A percentile compares a stretch with the other conserved stretches of the same genome.
These are phyloP conservation scores for Xerocomellus intermedius DNA, from an alignment of 768 basidiomycete genomes.

Conservation along the genomic window DNA sequence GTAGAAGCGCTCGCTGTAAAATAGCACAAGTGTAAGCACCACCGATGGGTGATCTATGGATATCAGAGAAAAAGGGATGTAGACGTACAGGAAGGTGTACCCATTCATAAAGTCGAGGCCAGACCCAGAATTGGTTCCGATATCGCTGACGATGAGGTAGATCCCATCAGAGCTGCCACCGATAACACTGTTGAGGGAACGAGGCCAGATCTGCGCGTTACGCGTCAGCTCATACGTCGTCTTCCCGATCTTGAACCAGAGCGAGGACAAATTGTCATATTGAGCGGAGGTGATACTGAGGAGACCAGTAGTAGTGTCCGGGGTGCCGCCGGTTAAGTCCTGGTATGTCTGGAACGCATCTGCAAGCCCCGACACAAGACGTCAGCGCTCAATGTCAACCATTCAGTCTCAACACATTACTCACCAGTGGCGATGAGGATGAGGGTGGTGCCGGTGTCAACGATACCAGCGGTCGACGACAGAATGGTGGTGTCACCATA, in stretches of 20 bases:
- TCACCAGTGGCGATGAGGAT: slow-evolving; percentile 23
- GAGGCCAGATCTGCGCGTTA: slow-evolving; percentile 37
- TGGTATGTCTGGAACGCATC: slow-evolving; percentile 26
- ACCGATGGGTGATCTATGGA: not conserved
- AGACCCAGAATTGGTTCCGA: slow-evolving; percentile 8
- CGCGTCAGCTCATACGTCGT: slow-evolving; percentile 11
- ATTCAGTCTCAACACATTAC: not conserved
- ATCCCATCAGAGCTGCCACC: slow-evolving; percentile 26
- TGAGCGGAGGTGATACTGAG: slow-evolving; percentile 26
- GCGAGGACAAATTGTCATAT: slow-evolving; percentile 20
- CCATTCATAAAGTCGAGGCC: slow-evolving; percentile 23
- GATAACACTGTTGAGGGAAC: slow-evolving; percentile 26
- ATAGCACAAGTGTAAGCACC: not conserved
- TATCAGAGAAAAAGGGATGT: not conserved
- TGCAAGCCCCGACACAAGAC: not conserved
- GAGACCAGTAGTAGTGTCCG: slow-evolving; percentile 29
- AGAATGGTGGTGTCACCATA: slow-evolving; percentile 27
- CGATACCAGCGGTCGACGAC: slow-evolving; percentile 29
- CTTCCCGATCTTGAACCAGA: slow-evolving; percentile 26
- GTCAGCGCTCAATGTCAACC: not conserved
- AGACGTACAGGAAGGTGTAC: slow-evolving; percentile 10
- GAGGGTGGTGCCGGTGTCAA: slow-evolving; percentile 34
- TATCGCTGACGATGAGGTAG: slow-evolving; percentile 28
- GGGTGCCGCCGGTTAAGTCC: slow-evolving; percentile 21
- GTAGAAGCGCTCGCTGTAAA: not conserved